These are phyloP conservation scores for Coemansia javaensis DNA, from an alignment of 192 early-diverging fungal genomes.

Conservation along the genomic window DNA sequence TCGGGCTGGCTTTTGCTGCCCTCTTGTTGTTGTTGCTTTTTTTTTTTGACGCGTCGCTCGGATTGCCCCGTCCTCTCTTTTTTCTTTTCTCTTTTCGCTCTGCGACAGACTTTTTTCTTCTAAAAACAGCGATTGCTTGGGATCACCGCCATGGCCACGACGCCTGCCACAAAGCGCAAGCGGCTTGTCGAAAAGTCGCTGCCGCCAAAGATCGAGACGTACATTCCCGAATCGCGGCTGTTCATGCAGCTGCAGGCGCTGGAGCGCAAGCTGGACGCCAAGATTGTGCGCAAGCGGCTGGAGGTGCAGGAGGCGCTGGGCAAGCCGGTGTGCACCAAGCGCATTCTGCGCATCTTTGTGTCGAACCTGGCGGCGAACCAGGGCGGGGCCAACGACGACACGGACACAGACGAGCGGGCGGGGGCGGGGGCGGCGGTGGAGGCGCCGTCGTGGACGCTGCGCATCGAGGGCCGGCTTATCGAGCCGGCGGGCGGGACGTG, in stretches of 20 bases:
- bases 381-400: constrained; percentile 7
- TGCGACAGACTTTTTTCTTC: not conserved
- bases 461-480: constrained; percentile 82
- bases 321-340: constrained; percentile 65
- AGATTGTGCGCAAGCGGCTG: constrained; percentile 83
- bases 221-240: constrained; percentile 87
- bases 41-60: too few relatives aligned
- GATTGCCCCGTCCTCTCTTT: too few relatives aligned
- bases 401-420: constrained; percentile 9
- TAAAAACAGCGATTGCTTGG: too few relatives aligned
- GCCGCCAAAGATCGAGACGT: constrained; percentile 71
- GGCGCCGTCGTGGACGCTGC: constrained; percentile 85
- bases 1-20: too few relatives aligned
- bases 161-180: constrained; percentile 29
- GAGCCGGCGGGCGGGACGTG: constrained; percentile 61
- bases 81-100: too few relatives aligned
- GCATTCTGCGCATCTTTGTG: constrained; percentile 84
- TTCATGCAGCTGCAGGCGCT: constrained; percentile 82
- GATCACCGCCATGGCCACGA: too few relatives aligned
- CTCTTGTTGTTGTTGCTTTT: too few relatives aligned
- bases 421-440: constrained; percentile 32
- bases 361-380: constrained; percentile 86
- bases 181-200: constrained; percentile 39
- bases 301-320: constrained; percentile 83
- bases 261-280: constrained; percentile 84